Percentiles rank a stretch among this genome's conserved stretches.
These are phyloP conservation scores for Macrophomina tecta DNA, from an alignment of 2,329 filamentous ascomycete species.

Conservation along the genomic window DNA sequence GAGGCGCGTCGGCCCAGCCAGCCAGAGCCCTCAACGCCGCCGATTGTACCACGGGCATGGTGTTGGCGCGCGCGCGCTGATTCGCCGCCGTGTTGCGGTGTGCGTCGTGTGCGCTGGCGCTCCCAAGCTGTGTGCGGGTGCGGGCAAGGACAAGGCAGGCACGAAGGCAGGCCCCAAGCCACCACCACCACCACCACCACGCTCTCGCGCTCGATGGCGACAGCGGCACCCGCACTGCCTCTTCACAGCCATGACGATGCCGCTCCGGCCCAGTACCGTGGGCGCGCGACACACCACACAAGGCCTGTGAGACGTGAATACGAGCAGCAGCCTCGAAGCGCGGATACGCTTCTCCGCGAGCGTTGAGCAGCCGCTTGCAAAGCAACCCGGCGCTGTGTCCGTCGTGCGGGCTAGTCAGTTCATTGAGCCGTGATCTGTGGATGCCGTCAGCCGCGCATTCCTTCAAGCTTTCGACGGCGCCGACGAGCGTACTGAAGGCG, in stretches of 20 bases:
- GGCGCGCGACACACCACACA: slow-evolving; percentile 21
- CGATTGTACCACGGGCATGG: slow-evolving; percentile 25
- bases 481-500: slow-evolving; percentile 1
- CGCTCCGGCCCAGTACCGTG: slow-evolving; percentile 22
- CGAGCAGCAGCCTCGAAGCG: slow-evolving; percentile 14
- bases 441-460: slow-evolving; percentile 24
- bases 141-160: slow-evolving; percentile 25
- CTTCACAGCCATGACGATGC: slow-evolving; percentile 21
- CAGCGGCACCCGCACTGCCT: slow-evolving; percentile 16
- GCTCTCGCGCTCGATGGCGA: no score
- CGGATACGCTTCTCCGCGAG: slow-evolving; percentile 26
- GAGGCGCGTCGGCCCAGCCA: slow-evolving; percentile 18
- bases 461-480: slow-evolving; percentile 25
- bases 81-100: slow-evolving; percentile 26
- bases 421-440: slow-evolving; percentile 5
- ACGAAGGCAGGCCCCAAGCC: slow-evolving; percentile 25
- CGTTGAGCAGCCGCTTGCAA: slow-evolving; percentile 11
- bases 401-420: background rate
- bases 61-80: slow-evolving; percentile 21
- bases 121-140: slow-evolving; percentile 18
- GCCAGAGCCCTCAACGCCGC: slow-evolving; percentile 17
- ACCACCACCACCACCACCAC: background rate
- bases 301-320: slow-evolving; percentile 24
- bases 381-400: slow-evolving; percentile 1
- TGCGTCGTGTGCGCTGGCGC: slow-evolving; percentile 29